phyloP scores from a whole-genome alignment of 257 asterid genomes.

The Nicotiana paniculata region DNA sequence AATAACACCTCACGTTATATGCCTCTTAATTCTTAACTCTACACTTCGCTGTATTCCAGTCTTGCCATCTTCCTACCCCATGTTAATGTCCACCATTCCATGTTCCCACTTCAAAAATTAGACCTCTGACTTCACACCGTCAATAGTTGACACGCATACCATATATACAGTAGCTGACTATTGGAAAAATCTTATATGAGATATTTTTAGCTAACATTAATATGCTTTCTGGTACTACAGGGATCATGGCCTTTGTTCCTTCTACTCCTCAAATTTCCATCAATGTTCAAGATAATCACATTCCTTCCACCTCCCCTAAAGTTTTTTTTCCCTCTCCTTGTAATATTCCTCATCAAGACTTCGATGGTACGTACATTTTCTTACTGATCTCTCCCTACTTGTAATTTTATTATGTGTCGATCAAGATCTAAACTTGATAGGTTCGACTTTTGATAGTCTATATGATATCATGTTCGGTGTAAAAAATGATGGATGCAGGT shows the following conservation, averaged over 20 bases:
- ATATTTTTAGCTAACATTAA: not conserved
- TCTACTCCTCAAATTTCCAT: constrained; percentile 11
- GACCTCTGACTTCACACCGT: not conserved
- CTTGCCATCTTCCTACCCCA: constrained; percentile 49
- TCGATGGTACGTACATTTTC: constrained; percentile 29
- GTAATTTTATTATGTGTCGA: not conserved
- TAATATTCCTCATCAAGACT: constrained; percentile 38
- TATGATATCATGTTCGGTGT: too few species aligned
- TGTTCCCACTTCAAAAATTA: constrained; percentile 12
- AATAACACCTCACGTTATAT: constrained; percentile 43
- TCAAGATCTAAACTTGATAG: not conserved
- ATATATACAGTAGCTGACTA: not conserved
- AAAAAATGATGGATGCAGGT: constrained; percentile 18
- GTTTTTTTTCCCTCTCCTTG: constrained; percentile 22
- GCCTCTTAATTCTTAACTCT: constrained; percentile 26
- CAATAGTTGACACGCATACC: not conserved
- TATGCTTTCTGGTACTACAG: constrained; percentile 20
- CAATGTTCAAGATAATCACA: constrained; percentile 35
- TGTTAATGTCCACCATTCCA: constrained; percentile 27
- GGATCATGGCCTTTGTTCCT: constrained; percentile 43
- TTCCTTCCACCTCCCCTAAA: constrained; percentile 18
- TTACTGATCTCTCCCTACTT: not conserved
- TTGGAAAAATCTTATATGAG: not conserved
- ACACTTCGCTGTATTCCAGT: constrained; percentile 70
- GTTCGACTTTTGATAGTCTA: not conserved